Base-by-base conservation (phyloP, 73 alveolate genomes). In the Urostyla sp. region DNA sequence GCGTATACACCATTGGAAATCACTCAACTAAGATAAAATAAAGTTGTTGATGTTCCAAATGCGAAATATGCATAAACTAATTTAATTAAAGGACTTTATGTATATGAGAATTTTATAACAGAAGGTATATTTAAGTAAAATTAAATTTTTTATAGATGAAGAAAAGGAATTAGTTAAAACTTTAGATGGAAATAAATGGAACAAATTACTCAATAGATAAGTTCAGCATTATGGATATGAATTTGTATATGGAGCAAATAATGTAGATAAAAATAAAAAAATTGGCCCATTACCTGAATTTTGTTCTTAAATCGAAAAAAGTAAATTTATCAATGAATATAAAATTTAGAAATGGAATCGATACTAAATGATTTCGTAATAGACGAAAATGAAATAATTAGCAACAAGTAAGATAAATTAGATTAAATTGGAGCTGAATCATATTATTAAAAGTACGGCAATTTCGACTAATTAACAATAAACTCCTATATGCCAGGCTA, bases 151-250 rank as follows among this genome's bases (percentile, higher is more conserved):
- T 13, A 50, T 61, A 66, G 96, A 86, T 48, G 92, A 92, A 61
- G 96, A 89, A 50, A 51, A 89, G 36, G 63, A 44, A 4, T 54
- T 90, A 24, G 52, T 87, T 46, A 75, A 85, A 20, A 50, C 35
- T n/a, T 55, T 92, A 16, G 98, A 92, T 54, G 32, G 50, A n/a
- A 55, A 51, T 32, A 60, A 73, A 32, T 92, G 98, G 96, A 54
- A 26, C 7, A 85, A 73, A 46, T 61, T 92, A 61, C 75, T 85
- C 45, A 78, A 90, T 35, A 87, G 98, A 58, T 52, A 91, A 63
- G 98, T 92, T 34, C 80, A 92, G 72, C 98, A 92, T 69, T 92
- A 75, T 75, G 98, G 98, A 32, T 90, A 92, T 75, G 98, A 92
- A 56, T 92, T 92, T 50, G 72, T 86, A 0, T 90, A 92, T 69